phyloP scores from a whole-genome alignment of 2,329 filamentous ascomycete species.

The Penicillium brasilianum region DNA sequence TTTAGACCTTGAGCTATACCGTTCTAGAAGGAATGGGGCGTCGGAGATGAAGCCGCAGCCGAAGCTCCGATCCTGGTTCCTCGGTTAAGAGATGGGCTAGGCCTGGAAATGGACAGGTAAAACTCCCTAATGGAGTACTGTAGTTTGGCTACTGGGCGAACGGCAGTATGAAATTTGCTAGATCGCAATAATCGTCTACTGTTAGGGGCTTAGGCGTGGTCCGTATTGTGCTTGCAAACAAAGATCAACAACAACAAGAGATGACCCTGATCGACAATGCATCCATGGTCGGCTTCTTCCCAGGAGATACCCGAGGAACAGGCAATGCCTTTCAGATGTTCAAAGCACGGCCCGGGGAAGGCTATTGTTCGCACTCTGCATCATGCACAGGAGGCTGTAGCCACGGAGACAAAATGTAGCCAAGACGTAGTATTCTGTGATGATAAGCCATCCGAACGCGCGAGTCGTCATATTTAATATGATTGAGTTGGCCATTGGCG shows the following conservation, averaged over 20 bases:
- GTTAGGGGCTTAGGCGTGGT: neutral
- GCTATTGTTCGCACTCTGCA: conserved; percentile 2
- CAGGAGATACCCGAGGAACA: neutral
- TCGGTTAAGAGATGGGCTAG: neutral
- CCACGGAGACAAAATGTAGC: neutral
- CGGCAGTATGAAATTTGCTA: no score
- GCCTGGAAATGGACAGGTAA: neutral
- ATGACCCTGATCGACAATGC: conserved; percentile 7
- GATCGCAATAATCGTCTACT: neutral
- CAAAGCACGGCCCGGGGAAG: neutral
- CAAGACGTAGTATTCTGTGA: neutral
- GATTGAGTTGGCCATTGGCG: neutral
- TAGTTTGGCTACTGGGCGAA: neutral
- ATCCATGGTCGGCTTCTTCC: conserved; percentile 8
- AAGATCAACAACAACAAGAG: neutral
- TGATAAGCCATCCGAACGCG: neutral
- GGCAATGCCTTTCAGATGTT: neutral
- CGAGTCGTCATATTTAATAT: conserved; percentile 3
- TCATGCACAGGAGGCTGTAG: conserved; percentile 3
- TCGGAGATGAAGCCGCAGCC: conserved; percentile 1
- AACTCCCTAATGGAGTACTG: no score
- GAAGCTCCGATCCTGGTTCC: conserved; percentile 1
- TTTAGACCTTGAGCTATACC: neutral
- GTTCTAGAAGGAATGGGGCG: conserved; percentile 6
- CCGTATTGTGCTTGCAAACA: neutral